A percentile compares a stretch with the other conserved stretches of the same genome.
Evolutionary conservation across 106 monocot genomes (phyloP).

Genomic region (Cymbidium sinense): DNA sequence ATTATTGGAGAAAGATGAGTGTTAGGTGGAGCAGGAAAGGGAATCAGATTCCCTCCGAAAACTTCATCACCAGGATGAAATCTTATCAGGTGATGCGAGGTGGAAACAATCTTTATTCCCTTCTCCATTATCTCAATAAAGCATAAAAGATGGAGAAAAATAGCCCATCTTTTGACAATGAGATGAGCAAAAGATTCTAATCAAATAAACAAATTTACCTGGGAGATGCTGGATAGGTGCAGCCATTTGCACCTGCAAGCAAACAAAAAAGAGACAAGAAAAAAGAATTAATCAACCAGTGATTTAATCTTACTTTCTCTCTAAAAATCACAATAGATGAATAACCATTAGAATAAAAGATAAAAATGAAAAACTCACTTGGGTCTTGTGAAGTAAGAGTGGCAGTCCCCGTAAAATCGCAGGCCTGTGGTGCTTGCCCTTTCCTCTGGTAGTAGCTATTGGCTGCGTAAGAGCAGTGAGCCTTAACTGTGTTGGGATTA

Average conservation of each 20-base stretch:
- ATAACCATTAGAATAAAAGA: too few species aligned
- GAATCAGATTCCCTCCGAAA: too few species aligned
- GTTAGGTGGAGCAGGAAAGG: too few species aligned
- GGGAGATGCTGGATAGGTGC: conserved; percentile 27
- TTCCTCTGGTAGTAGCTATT: conserved; percentile 83
- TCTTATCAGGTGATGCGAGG: too few species aligned
- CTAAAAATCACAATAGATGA: neutral
- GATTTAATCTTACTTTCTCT: too few species aligned
- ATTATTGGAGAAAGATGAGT: too few species aligned
- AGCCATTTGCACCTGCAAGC: conserved; percentile 36
- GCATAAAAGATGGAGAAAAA: too few species aligned
- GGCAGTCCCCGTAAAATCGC: conserved; percentile 57
- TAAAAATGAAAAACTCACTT: conserved; percentile 24
- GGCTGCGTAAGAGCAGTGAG: conserved; percentile 72
- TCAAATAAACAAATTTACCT: conserved; percentile 18
- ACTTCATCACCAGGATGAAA: too few species aligned
- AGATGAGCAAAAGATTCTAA: too few species aligned
- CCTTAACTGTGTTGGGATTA: conserved; percentile 43
- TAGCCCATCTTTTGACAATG: too few species aligned
- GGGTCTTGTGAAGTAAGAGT: conserved; percentile 34
- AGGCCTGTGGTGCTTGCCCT: conserved; percentile 29
- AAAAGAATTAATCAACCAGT: neutral
- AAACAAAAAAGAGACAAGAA: conserved; percentile 7
- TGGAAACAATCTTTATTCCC: too few species aligned
- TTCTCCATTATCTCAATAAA: too few species aligned